Percentiles rank a stretch among this genome's conserved stretches.
Evolutionary conservation across 1,284 basidiomycete genomes (phyloP).

Genomic region (Hortiboletus rubellus): DNA sequence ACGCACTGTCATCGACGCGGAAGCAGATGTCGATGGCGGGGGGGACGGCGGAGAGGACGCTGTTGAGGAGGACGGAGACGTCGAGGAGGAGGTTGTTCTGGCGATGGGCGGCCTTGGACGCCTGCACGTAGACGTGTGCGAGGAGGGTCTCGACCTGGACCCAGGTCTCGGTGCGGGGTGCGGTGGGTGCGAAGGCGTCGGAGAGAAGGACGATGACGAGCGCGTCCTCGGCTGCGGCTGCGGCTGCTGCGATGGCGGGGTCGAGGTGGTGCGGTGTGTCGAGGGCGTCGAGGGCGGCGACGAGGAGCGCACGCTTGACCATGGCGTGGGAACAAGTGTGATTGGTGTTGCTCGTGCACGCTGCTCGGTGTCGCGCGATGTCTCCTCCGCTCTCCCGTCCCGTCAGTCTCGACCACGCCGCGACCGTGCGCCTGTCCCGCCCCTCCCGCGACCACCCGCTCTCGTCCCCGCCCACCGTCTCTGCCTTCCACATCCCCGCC

Average conservation of each 20-base stretch:
- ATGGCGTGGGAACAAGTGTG: conserved; percentile 5
- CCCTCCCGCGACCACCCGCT: conserved; percentile 20
- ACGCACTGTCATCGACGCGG: conserved; percentile 49
- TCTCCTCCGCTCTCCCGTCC: conserved; percentile 1
- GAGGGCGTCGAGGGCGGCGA: conserved; percentile 53
- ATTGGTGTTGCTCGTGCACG: too few species aligned
- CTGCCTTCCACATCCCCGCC: conserved; percentile 42
- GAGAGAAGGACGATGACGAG: conserved; percentile 66
- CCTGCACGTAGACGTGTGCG: conserved; percentile 74
- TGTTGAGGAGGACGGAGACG: conserved; percentile 65
- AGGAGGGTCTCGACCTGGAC: conserved; percentile 63
- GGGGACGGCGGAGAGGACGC: conserved; percentile 42
- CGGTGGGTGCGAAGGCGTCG: conserved; percentile 45
- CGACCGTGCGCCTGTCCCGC: conserved; percentile 1
- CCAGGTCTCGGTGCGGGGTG: conserved; percentile 48
- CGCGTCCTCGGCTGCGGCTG: conserved; percentile 45
- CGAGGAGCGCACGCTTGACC: conserved; percentile 41
- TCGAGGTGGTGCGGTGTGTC: conserved; percentile 54
- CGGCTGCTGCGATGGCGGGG: conserved; percentile 50
- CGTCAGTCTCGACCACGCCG: conserved; percentile 24
- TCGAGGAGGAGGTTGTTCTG: conserved; percentile 65
- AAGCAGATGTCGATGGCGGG: conserved; percentile 48
- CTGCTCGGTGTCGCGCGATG: too few species aligned
- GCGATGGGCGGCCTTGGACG: conserved; percentile 67
- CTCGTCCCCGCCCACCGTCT: conserved; percentile 31